phyloP scores from a whole-genome alignment of 129 eudicot genomes.

The Mikania micrantha region DNA sequence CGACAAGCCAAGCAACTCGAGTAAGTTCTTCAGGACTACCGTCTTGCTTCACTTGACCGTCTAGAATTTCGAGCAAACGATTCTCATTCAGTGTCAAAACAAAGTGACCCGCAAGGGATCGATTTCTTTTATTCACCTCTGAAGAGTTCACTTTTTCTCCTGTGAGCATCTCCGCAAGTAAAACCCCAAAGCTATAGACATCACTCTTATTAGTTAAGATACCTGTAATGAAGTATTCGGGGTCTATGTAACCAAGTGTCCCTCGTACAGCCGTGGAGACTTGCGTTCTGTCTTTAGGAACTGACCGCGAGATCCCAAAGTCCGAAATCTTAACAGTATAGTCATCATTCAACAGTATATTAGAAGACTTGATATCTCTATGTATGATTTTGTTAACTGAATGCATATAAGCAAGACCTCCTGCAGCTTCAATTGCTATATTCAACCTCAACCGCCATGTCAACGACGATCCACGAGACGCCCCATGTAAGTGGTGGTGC shows the following conservation, averaged over 20 bases:
- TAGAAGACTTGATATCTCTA: conserved; percentile 22
- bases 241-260: conserved; percentile 30
- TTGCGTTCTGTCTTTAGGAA: conserved; percentile 18
- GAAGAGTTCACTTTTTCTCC: conserved; percentile 9
- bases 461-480: background rate
- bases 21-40: conserved; percentile 9
- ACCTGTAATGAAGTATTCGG: conserved; percentile 20
- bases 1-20: conserved; percentile 7
- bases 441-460: conserved; percentile 4
- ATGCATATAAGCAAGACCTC: conserved; percentile 26
- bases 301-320: conserved; percentile 15
- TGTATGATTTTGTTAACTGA: conserved; percentile 21
- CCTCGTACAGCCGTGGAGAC: conserved; percentile 10
- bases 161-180: conserved; percentile 26
- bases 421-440: conserved; percentile 13
- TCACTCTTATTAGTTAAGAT: conserved; percentile 21
- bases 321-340: conserved; percentile 17
- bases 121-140: background rate
- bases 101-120: background rate
- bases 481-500: conserved; percentile 18
- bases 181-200: conserved; percentile 29
- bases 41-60: conserved; percentile 13
- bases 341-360: conserved; percentile 16
- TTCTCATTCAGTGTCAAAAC: conserved; percentile 1
- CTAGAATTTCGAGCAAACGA: conserved; percentile 11